Evolutionary conservation across 805 yeast genomes (phyloP).

Genomic region (Sugiyamaella mastotermitis): DNA sequence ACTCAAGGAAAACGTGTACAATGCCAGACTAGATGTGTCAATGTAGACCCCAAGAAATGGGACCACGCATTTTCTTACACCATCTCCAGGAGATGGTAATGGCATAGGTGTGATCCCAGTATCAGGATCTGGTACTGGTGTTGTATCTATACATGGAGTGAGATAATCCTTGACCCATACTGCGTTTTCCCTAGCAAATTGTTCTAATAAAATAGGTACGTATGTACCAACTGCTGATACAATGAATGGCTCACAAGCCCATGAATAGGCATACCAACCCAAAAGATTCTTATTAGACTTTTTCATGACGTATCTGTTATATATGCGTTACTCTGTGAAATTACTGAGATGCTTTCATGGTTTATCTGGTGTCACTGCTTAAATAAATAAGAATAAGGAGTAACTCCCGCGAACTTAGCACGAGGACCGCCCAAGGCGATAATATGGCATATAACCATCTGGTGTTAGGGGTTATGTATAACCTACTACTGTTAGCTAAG

Average conservation of each 20-base stretch:
- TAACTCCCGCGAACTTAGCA: no score
- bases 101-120: constrained; percentile 27
- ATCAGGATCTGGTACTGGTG: constrained; percentile 24
- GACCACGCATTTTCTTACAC: constrained; percentile 41
- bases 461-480: no score
- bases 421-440: no score
- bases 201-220: constrained; percentile 65
- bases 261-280: constrained; percentile 65
- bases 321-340: no score
- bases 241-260: constrained; percentile 77
- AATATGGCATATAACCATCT: no score
- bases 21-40: constrained; percentile 68
- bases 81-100: constrained; percentile 9
- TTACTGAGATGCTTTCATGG: no score
- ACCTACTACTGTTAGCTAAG: no score
- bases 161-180: constrained; percentile 54
- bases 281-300: constrained; percentile 34
- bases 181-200: constrained; percentile 67
- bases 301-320: no score
- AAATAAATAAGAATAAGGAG: no score
- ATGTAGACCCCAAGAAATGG: constrained; percentile 41
- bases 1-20: constrained; percentile 67
- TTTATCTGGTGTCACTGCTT: no score
- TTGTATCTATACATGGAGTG: constrained; percentile 44
- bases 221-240: constrained; percentile 77